Base-by-base conservation (phyloP, 108 stramenopile genomes). In the Seminavis robusta region DNA sequence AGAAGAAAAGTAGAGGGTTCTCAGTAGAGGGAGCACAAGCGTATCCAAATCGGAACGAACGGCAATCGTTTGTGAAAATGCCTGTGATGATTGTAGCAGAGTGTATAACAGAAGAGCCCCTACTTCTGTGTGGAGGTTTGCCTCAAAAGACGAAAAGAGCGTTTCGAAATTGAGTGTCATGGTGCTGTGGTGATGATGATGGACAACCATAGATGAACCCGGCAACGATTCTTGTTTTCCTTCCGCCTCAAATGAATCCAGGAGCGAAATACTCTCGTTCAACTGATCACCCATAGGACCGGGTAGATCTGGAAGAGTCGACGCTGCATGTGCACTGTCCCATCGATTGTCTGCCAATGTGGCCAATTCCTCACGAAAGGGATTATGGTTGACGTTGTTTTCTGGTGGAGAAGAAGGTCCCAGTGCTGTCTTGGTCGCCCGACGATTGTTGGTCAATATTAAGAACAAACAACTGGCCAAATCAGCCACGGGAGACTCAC, bases 51-150 rank as follows among this genome's bases (percentile, higher is more conserved):
- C 90, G 3, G 80, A 75, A 33, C 81, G 66, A 1, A 81, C 86
- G 30, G 65, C 75, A 25, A 87, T 28, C 3, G 66, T 63, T 15
- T 79, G 78, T 13, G 86, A 82, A 69, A 92, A 88, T 27, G 47
- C 65, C 2, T 81, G 84, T 9, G 81, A 85, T 19, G 84, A 63
- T 52, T 86, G 86, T 0, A 81, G 52, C 42, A 84, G 23, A 1
- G 84, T 92, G 44, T 92, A 88, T 3, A 92, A 61, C 52, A 82
- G 39, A 21, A 92, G 56, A 9, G 79, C 74, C 37, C 82, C 83
- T 31, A 70, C 50, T 58, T 92, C 90, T 9, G 79, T 92, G 57
- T 88, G 86, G 20, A 69, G 28, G 9, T 74, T 80, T 5, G 43
- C 34, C 1, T 84, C 82, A 58, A 92, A 84, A 1, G 86, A 47